phyloP scores from a whole-genome alignment of 2,329 filamentous ascomycete genomes.

The Pseudogymnoascus sp. region DNA sequence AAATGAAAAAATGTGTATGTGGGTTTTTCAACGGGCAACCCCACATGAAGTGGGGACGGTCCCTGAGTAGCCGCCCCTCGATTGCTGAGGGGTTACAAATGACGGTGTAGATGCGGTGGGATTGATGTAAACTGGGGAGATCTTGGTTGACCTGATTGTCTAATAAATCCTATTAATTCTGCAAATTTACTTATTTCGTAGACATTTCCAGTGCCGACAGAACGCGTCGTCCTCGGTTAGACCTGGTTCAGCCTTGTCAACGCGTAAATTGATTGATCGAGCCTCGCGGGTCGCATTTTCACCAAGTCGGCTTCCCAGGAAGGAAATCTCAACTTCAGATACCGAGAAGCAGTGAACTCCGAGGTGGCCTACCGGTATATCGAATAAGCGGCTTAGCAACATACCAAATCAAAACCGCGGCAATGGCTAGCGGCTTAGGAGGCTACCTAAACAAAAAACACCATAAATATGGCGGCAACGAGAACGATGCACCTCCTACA shows the following conservation, averaged over 20 bases:
- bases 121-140: background rate
- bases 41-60: background rate
- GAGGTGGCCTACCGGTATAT: background rate
- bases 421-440: background rate
- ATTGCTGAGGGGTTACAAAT: background rate
- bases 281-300: background rate
- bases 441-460: background rate
- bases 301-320: background rate
- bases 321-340: background rate
- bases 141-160: background rate
- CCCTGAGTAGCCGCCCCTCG: background rate
- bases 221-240: background rate
- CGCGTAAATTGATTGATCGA: background rate
- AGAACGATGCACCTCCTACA: background rate
- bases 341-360: background rate
- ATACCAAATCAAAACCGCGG: background rate
- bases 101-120: background rate
- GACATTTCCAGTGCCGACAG: background rate
- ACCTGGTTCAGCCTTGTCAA: background rate
- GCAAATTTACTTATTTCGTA: background rate
- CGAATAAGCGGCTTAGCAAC: background rate
- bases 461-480: background rate
- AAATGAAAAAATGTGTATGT: background rate
- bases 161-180: background rate
- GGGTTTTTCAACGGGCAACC: background rate